These are phyloP conservation scores for Peronospora belbahrii DNA, from an alignment of 352 stramenopile species.

Conservation along the genomic window DNA sequence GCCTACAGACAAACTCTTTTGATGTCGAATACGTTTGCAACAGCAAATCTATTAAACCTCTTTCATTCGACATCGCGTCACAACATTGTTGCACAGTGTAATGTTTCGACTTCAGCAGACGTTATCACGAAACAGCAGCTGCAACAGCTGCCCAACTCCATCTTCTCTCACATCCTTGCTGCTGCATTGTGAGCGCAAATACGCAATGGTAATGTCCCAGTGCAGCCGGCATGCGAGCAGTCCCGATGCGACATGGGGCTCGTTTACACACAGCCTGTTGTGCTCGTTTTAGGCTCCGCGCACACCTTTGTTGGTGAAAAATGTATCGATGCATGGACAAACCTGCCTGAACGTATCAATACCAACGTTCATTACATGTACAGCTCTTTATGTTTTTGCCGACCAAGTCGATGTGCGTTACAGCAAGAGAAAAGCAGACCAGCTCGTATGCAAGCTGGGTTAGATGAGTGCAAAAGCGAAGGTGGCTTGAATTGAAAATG, in stretches of 20 bases:
- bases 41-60: not conserved
- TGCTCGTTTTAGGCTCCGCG: no score
- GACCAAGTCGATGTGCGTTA: not conserved
- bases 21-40: not conserved
- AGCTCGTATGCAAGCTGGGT: not conserved
- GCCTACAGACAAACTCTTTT: not conserved
- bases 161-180: not conserved
- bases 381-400: not conserved
- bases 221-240: not conserved
- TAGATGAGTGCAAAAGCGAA: no score
- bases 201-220: constrained; percentile 1
- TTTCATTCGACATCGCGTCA: not conserved
- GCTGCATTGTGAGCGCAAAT: not conserved
- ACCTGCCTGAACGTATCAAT: no score
- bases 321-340: not conserved
- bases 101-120: not conserved
- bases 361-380: not conserved
- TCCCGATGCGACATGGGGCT: no score
- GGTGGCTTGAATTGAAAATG: no score
- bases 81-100: constrained; percentile 1
- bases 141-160: not conserved
- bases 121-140: constrained; percentile 7
- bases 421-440: not conserved
- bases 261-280: no score
- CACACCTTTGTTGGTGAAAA: no score